Evolutionary conservation across 257 asterid genomes (phyloP).

Genomic region (Lithospermum erythrorhizon): DNA sequence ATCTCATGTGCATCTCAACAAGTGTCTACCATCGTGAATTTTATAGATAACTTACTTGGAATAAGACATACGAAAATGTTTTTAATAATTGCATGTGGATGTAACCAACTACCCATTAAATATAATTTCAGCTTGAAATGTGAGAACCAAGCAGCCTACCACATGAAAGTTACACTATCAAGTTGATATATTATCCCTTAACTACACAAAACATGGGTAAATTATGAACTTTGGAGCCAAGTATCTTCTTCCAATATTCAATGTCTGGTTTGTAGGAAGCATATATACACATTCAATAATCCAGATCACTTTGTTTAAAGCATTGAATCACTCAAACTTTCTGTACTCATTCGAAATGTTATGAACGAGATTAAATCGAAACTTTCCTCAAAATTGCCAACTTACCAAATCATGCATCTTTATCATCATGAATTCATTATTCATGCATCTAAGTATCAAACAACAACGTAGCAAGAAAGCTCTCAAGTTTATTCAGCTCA

Average conservation of each 20-base stretch:
- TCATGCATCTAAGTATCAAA: neutral
- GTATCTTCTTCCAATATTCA: constrained; percentile 21
- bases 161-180: constrained; percentile 5
- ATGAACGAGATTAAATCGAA: neutral
- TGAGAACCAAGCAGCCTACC: neutral
- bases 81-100: too few relatives aligned
- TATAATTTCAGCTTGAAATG: too few relatives aligned
- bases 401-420: neutral
- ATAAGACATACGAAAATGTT: too few relatives aligned
- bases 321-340: constrained; percentile 3
- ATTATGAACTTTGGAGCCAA: constrained; percentile 14
- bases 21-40: too few relatives aligned
- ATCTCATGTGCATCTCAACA: too few relatives aligned
- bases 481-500: neutral
- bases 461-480: neutral
- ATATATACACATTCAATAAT: constrained; percentile 9
- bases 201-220: constrained; percentile 3
- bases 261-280: constrained; percentile 20
- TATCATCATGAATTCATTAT: neutral
- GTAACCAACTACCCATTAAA: too few relatives aligned
- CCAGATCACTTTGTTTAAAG: constrained; percentile 4
- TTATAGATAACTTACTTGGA: too few relatives aligned
- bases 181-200: neutral
- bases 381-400: neutral
- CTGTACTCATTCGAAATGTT: neutral